Conservation (phyloP, 768 basidiomycete species). For the Tylopilus rubrobrunneus region DNA sequence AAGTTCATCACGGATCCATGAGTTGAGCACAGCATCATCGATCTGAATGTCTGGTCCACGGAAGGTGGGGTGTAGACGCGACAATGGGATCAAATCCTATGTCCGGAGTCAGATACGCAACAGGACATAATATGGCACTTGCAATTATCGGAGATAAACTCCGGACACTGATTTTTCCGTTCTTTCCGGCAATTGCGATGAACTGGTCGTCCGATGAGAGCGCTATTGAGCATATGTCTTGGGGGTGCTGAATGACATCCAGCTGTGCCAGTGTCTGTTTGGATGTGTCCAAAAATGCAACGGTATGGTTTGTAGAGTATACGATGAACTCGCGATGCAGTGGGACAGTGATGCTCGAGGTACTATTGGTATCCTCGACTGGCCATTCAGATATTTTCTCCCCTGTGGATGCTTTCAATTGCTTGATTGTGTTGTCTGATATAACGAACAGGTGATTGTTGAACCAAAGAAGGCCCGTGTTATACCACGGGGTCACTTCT, state of each 20-base stretch:
- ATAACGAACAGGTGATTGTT: background rate
- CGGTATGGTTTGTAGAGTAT: background rate
- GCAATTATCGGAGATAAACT: background rate
- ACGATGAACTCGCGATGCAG: background rate
- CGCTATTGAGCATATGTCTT: background rate
- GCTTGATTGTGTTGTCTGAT: background rate
- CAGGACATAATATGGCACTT: background rate
- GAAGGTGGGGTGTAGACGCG: background rate
- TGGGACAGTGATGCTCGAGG: background rate
- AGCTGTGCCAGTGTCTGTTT: background rate
- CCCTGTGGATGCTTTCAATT: background rate
- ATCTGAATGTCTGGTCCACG: constrained; percentile 1
- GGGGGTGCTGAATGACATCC: background rate
- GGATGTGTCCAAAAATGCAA: constrained; percentile 1
- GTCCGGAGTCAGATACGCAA: background rate
- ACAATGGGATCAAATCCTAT: background rate
- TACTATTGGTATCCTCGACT: background rate
- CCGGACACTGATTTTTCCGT: background rate
- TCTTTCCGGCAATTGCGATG: background rate
- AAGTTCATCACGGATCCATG: background rate
- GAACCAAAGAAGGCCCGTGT: constrained; percentile 3
- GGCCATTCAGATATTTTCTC: background rate
- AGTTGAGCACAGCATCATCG: background rate
- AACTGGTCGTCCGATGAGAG: background rate
- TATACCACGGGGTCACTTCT: background rate